Evolutionary conservation across 208 protist genomes (phyloP), one percentile per base, ranked within the genome.

Genomic region (Leishmania martiniquensis): DNA sequence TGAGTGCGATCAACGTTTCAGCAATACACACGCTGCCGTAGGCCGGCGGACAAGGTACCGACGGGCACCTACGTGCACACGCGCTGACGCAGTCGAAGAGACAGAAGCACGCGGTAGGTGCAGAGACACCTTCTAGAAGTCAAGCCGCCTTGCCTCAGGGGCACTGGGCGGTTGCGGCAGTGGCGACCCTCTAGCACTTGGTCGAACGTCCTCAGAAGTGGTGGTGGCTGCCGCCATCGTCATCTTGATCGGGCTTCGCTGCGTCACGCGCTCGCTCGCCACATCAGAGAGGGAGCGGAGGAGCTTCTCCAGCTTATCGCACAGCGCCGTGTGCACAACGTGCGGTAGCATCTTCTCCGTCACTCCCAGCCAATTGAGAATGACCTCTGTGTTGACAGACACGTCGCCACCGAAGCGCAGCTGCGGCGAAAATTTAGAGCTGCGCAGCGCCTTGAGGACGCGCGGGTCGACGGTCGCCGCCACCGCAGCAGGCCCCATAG

Each of bases 361-460:
- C 45, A 96, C 85, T 29, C 94, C 94, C 42, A 97, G 78, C 92
- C 94, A 97, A 72, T 94, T 96, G 15, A 97, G 79, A 55, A 97
- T 97, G 1, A 95, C 91, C 83, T 97, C 92, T 49, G 87, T 92
- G 79, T 96, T 97, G 47, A 97, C 94, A 17, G 92, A 92, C 29
- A 97, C 92, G 57, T 95, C 92, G 17, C 94, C 92, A 45, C 91
- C 94, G 78, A 97, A 97, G 51, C 92, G 92, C 67, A 97, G 82
- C 77, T 97, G 94, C 29, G 94, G 94, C 0, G 94, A 93, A 81
- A 97, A 97, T 72, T 91, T 89, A 22, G 83, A 85, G 62, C 79
- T 80, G 34, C 85, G 79, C 10, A 96, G 80, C 10, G 92, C 78
- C 76, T 87, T 91, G 37, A 97, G 76, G 37, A 65, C 59, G 10